phyloP scores from a whole-genome alignment of 139 green algal genomes.

The Asterochloris sp. region DNA sequence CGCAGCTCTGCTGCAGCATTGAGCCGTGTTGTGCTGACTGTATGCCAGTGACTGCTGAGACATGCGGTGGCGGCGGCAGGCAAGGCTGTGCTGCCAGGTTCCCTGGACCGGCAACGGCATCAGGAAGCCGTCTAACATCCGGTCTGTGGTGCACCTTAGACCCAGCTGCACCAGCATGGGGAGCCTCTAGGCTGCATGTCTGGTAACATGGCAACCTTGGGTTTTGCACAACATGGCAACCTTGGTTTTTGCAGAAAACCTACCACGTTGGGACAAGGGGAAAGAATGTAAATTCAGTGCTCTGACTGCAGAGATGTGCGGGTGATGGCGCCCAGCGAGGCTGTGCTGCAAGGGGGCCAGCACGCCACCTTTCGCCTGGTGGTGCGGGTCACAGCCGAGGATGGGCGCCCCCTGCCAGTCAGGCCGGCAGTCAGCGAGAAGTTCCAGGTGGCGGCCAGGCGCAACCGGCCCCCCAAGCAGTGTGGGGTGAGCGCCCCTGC shows the following conservation, averaged over 20 bases:
- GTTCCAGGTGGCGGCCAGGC: constrained; percentile 56
- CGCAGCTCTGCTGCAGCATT: too few species aligned
- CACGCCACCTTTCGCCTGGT: constrained; percentile 51
- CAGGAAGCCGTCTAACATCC: not conserved
- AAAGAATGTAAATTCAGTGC: not conserved
- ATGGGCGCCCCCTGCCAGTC: constrained; percentile 23
- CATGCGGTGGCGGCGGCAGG: too few species aligned
- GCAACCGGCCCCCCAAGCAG: constrained; percentile 55
- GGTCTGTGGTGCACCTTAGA: not conserved
- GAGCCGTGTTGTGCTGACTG: too few species aligned
- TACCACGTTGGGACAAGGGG: not conserved
- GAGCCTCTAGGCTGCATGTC: too few species aligned
- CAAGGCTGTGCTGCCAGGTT: too few species aligned
- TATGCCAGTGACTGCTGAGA: too few species aligned
- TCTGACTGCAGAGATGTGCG: constrained; percentile 20
- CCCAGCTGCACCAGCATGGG: not conserved
- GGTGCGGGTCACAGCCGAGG: constrained; percentile 25
- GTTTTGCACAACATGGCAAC: too few species aligned
- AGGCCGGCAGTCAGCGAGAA: constrained; percentile 44
- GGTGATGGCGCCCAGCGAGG: constrained; percentile 48
- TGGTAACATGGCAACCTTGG: too few species aligned
- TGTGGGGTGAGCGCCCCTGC: constrained; percentile 53
- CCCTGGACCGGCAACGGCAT: not conserved
- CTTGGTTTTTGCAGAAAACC: too few species aligned
- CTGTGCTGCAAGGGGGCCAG: constrained; percentile 46